Conservation (phyloP, 352 stramenopile genomes). For the Thalassiosira pacifica region DNA sequence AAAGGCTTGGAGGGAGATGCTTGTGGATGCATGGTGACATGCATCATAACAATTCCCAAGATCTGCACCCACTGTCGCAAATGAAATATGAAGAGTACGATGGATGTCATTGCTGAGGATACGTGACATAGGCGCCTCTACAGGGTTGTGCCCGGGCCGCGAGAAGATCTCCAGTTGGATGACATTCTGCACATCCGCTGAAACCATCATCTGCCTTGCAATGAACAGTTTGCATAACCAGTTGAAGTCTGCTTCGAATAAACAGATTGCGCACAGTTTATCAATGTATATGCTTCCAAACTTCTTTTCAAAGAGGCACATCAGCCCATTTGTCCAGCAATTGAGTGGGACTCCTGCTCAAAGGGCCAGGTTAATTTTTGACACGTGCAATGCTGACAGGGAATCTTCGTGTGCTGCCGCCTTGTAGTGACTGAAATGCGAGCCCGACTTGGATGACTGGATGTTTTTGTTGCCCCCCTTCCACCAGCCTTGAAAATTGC, state of each 20-base stretch:
- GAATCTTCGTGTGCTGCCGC: neutral
- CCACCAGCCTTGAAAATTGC: constrained; percentile 26
- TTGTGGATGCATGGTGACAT: no score
- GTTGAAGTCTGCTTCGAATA: constrained; percentile 26
- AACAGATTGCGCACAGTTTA: constrained; percentile 1
- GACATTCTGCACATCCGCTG: no score
- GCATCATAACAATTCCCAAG: no score
- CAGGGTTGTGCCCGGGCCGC: no score
- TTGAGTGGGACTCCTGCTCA: constrained; percentile 2
- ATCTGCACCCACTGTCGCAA: no score
- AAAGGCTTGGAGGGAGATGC: no score
- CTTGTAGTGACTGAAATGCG: constrained; percentile 20
- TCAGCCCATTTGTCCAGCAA: constrained; percentile 1
- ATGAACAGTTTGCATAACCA: constrained; percentile 32
- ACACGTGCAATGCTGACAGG: neutral
- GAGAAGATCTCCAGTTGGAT: no score
- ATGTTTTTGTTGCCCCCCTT: constrained; percentile 4
- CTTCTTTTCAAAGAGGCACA: constrained; percentile 6
- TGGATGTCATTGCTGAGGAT: no score
- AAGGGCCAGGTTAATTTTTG: neutral
- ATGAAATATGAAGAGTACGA: no score
- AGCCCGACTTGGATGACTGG: constrained; percentile 9
- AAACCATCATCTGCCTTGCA: neutral
- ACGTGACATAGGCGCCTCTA: no score
- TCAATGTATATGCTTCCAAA: neutral